Evolutionary conservation across 805 yeast genomes (phyloP), one percentile per base, ranked within the genome.

Genomic region (Starmera caribaea): DNA sequence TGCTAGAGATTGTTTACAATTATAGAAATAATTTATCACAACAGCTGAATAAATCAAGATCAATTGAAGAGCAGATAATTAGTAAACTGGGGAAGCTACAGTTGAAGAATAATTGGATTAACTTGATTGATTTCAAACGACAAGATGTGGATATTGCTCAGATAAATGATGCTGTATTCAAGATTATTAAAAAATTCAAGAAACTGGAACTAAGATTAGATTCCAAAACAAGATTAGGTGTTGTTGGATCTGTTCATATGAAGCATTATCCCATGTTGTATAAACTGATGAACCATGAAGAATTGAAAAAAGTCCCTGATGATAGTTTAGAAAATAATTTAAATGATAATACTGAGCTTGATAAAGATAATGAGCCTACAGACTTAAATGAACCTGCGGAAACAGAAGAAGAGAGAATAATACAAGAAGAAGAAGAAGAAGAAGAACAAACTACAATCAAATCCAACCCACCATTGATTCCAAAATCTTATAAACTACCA

Each of bases 211-310:
- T 46, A 8, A 47, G 47, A 17, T 44, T 72, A 37, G 64, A 69
- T 0, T 40, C 45, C 8, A 57, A 59, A 29, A 68, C 63, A 27
- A 53, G 69, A 33, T 50, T 69, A 13, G 56, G 65, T 24, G 50
- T 58, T 12, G 42, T 54, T 4, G 55, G 59, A 16, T 57, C 65
- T 8, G 58, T 68, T 2, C 69, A 71, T 50, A 56, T 59, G 41
- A 51, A 50, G 14, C 77, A 73, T 46, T 73, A 69, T 49, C 68
- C 69, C 4, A 52, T 56, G 5, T 44, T 73, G 16, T 65, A 61
- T 41, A 51, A 48, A 9, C 50, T 57, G 30, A 40, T 61, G 38
- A 47, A 37, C n/a, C 39, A 35, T 2, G 32, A 16, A n/a, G 17
- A 27, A 27, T 4, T 26, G 13, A 21, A 17, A 21, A 16, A 13